Evolutionary conservation across 2,329 filamentous ascomycete genomes (phyloP).

Genomic region (Magnaporthales sp.): DNA sequence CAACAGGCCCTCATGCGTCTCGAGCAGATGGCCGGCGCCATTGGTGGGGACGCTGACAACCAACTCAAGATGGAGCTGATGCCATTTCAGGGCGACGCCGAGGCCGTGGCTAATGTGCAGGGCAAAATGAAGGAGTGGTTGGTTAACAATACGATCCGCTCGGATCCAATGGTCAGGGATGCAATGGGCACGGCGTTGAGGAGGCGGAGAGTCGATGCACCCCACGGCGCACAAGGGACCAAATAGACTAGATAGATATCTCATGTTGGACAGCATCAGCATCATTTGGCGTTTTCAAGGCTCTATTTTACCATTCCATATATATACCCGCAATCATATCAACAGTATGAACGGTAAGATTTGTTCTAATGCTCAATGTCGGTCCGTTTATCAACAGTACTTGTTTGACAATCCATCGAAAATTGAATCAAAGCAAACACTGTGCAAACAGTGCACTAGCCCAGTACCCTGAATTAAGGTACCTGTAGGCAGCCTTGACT

Average conservation of each 20-base stretch:
- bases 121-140: constrained; percentile 77
- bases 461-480: no score
- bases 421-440: no score
- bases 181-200: constrained; percentile 63
- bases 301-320: not conserved
- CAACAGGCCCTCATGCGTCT: constrained; percentile 58
- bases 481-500: no score
- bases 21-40: constrained; percentile 45
- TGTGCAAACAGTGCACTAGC: no score
- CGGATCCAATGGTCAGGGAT: constrained; percentile 73
- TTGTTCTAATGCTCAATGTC: no score
- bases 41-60: constrained; percentile 61
- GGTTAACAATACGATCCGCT: constrained; percentile 74
- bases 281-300: not conserved
- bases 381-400: no score
- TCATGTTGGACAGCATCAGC: not conserved
- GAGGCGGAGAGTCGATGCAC: constrained; percentile 52
- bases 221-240: constrained; percentile 49
- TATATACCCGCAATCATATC: not conserved
- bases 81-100: constrained; percentile 68
- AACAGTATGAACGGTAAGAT: no score
- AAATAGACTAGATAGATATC: constrained; percentile 19
- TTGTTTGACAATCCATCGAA: no score
- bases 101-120: constrained; percentile 54
- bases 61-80: constrained; percentile 71